Base-by-base conservation (phyloP, 2,329 filamentous ascomycete species). In the Bipolaris zeicola region DNA sequence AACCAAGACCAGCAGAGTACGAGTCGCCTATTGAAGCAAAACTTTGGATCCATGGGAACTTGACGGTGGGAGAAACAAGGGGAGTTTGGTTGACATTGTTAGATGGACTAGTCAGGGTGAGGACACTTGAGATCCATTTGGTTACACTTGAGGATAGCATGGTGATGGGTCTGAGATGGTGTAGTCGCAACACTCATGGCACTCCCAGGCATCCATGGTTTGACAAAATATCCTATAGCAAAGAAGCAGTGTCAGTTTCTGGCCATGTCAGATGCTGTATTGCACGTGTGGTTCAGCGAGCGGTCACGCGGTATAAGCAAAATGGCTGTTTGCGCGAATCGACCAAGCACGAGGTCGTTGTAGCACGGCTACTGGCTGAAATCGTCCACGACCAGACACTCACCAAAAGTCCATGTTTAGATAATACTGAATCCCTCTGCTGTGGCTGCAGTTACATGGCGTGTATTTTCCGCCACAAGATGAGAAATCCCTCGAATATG, bases 1-100 rank as follows among this genome's bases (percentile, higher is more conserved):
- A 62, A 14, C 71, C 70, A 2, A 74, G 46, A 14, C 71, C 72
- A 18, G 72, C 65, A 13, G 69, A 61, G 55, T 73, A 74, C 0
- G 69, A 73, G 50, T 74, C 71, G 41, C 70, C 70, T 11, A 74
- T 65, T 0, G 70, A 71, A 7, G 68, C 69, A 42, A 69, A 67
- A 5, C 36, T 68, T 6, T 55, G 55, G 31, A 73, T 63, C 67
- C 66, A 71, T 16, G 66, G 53, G 28, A 62, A 59, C 11, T 33
- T 43, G 11, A 31, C 6, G 3, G 37, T 14, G 2, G 20, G 22
- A 24, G 13, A 20, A 31, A 42, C 2, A 26, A 59, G n/a, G 4
- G n/a, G n/a, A 24, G 11, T 8, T 45, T 45, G 42, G 5, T 45
- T 20, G 1, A 16, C 13, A 14, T 31, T 14, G 26, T 45, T 16